These are phyloP conservation scores for Boletus pseudopeckii DNA, from an alignment of 768 basidiomycete genomes.

Conservation along the genomic window DNA sequence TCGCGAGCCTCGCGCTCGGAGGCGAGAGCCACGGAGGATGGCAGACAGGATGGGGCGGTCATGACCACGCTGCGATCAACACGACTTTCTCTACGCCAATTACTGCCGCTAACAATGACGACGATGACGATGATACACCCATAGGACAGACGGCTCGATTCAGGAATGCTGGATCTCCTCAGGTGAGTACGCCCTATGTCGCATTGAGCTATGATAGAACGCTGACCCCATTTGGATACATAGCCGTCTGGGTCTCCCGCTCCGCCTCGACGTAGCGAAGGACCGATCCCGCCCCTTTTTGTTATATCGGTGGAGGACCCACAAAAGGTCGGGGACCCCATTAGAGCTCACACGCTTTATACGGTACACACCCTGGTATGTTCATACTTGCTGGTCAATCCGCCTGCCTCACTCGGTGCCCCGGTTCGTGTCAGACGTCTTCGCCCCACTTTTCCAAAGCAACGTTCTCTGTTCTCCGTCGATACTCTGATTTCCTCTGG, in stretches of 20 bases:
- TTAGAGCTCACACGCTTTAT: slow-evolving; percentile 92
- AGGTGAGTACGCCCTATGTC: slow-evolving; percentile 4
- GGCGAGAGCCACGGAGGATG: slow-evolving; percentile 49
- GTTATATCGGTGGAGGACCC: slow-evolving; percentile 93
- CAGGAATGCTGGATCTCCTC: slow-evolving; percentile 27
- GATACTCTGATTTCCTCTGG: slow-evolving; percentile 98
- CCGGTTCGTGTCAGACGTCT: slow-evolving; percentile 55
- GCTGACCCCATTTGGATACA: neutral
- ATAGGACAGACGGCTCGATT: slow-evolving; percentile 47
- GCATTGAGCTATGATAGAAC: neutral
- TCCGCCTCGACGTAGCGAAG: slow-evolving; percentile 31
- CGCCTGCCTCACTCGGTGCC: neutral
- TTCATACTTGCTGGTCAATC: neutral
- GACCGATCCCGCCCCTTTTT: slow-evolving; percentile 67
- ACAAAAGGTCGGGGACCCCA: slow-evolving; percentile 94
- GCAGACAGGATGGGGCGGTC: slow-evolving; percentile 47
- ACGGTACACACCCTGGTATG: slow-evolving; percentile 87
- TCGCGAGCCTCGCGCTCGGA: slow-evolving; percentile 45
- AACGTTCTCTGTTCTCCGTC: slow-evolving; percentile 89
- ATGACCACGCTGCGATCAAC: slow-evolving; percentile 22
- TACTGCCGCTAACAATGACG: slow-evolving; percentile 31
- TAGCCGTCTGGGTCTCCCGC: slow-evolving; percentile 18
- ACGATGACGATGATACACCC: slow-evolving; percentile 69
- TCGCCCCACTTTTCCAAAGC: slow-evolving; percentile 81
- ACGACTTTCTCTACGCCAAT: slow-evolving; percentile 22